phyloP scores from a whole-genome alignment of 768 basidiomycete genomes.

The Lactarius akahatsu region DNA sequence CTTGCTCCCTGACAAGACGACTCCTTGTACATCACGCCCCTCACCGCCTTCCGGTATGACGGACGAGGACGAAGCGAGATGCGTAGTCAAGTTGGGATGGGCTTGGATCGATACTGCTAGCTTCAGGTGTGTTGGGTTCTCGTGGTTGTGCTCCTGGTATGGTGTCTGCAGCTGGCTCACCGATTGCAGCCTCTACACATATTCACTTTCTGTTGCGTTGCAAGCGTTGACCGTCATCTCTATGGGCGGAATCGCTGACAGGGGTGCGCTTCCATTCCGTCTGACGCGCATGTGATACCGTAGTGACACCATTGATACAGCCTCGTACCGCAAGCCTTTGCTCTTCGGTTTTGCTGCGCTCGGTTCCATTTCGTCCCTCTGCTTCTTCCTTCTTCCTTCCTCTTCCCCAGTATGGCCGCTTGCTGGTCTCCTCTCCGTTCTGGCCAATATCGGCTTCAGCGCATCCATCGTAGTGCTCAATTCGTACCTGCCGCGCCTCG shows the following conservation, averaged over 20 bases:
- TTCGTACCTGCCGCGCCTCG: constrained; percentile 77
- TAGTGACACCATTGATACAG: constrained; percentile 38
- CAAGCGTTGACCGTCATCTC: constrained; percentile 96
- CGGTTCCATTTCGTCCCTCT: constrained; percentile 65
- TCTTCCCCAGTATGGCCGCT: constrained; percentile 68
- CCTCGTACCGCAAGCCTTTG: constrained; percentile 70
- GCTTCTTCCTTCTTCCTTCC: constrained; percentile 75
- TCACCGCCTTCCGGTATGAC: constrained; percentile 24
- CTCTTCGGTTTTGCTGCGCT: constrained; percentile 71
- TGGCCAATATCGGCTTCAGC: constrained; percentile 85
- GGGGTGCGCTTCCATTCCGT: constrained; percentile 53
- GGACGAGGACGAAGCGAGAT: constrained; percentile 47
- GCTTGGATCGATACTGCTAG: constrained; percentile 89
- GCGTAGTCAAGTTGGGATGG: constrained; percentile 82
- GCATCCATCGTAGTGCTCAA: constrained; percentile 88
- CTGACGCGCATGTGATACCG: background rate
- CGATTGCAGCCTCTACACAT: constrained; percentile 76
- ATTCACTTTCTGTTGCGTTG: constrained; percentile 83
- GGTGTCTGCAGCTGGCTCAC: background rate
- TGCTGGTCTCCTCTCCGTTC: constrained; percentile 65
- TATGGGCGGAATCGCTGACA: constrained; percentile 88
- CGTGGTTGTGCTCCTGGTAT: background rate
- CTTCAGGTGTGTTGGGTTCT: constrained; percentile 62
- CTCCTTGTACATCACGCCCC: constrained; percentile 47
- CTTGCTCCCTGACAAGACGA: constrained; percentile 62